phyloP scores from a whole-genome alignment of 441 rosid species.

The Daphne laureola region DNA sequence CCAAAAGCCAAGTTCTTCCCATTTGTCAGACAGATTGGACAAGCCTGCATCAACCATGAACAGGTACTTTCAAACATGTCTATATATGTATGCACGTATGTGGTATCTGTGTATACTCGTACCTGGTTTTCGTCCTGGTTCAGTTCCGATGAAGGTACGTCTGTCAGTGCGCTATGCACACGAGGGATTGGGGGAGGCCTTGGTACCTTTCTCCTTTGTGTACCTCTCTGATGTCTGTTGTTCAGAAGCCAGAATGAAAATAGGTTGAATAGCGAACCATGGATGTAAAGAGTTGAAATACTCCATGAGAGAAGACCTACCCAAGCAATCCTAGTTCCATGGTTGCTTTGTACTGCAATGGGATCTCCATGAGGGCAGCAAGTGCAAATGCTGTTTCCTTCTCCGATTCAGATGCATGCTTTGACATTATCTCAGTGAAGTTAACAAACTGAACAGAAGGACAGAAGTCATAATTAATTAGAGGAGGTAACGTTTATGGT shows the following conservation, averaged over 20 bases:
- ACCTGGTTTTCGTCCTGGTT: constrained; percentile 51
- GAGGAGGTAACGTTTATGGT: too few relatives aligned
- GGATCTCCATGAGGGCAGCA: constrained; percentile 90
- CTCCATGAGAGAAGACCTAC: constrained; percentile 23
- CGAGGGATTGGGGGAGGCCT: constrained; percentile 64
- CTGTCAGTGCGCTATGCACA: constrained; percentile 19
- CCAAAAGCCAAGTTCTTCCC: constrained; percentile 59
- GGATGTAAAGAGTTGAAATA: neutral
- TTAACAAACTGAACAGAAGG: constrained; percentile 58
- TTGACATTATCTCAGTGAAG: constrained; percentile 59
- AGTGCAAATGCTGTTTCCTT: constrained; percentile 86
- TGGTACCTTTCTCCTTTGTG: constrained; percentile 41
- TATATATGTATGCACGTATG: too few relatives aligned
- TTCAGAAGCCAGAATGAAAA: neutral
- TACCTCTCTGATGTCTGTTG: constrained; percentile 36
- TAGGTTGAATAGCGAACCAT: constrained; percentile 4
- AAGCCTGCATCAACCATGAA: constrained; percentile 30
- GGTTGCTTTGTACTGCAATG: constrained; percentile 64
- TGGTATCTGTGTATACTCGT: neutral
- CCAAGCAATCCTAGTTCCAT: constrained; percentile 47
- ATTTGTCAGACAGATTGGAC: constrained; percentile 69
- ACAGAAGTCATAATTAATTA: neutral
- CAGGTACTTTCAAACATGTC: neutral
- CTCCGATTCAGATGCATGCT: constrained; percentile 25
- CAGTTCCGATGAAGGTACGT: constrained; percentile 16